phyloP scores from a whole-genome alignment of 805 yeast species.

The Lachancea thermotolerans region DNA sequence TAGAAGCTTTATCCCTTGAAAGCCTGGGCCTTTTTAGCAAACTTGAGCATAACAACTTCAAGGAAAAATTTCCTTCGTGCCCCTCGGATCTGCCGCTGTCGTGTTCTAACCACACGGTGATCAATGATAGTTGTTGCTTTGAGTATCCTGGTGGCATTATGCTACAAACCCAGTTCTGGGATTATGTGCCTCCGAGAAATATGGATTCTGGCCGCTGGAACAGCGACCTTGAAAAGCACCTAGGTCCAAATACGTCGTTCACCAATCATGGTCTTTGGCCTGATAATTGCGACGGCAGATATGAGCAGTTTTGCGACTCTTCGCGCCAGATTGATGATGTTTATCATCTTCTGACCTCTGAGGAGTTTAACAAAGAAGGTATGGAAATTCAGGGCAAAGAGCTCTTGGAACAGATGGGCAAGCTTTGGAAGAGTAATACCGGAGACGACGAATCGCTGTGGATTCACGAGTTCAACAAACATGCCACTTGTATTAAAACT shows the following conservation, averaged over 20 bases:
- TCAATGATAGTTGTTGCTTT: conserved; percentile 68
- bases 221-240: conserved; percentile 25
- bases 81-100: conserved; percentile 55
- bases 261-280: conserved; percentile 90
- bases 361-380: conserved; percentile 17
- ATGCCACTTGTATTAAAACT: conserved; percentile 87
- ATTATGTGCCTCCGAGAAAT: conserved; percentile 53
- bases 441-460: conserved; percentile 67
- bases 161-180: conserved; percentile 90
- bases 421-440: conserved; percentile 66
- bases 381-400: conserved; percentile 40
- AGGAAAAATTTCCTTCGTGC: conserved; percentile 36
- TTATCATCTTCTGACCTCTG: conserved; percentile 36
- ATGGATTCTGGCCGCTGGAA: conserved; percentile 14
- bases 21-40: not conserved
- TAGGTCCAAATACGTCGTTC: conserved; percentile 64
- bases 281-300: conserved; percentile 78
- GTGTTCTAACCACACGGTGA: conserved; percentile 49
- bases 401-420: conserved; percentile 49
- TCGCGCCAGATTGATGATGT: conserved; percentile 49
- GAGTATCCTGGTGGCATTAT: conserved; percentile 83
- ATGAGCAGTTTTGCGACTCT: conserved; percentile 69
- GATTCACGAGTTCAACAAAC: conserved; percentile 91
- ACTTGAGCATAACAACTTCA: no score
- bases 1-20: conserved; percentile 2